A percentile compares a stretch with the other conserved stretches of the same genome.
Evolutionary conservation across 176 grass and related monocot species (phyloP).

Genomic region (Poa annua): DNA sequence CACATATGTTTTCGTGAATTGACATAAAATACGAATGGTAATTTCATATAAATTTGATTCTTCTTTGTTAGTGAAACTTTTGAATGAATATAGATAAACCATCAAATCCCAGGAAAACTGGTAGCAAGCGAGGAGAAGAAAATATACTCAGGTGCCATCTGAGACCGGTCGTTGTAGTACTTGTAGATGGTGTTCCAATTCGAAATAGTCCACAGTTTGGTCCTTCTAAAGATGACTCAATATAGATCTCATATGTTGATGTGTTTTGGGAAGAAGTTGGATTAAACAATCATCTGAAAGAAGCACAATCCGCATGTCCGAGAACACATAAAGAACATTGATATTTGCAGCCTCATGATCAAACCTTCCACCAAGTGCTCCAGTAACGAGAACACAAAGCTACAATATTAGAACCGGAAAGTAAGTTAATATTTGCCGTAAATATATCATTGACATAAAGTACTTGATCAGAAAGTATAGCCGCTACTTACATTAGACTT

Average conservation of each 20-base stretch:
- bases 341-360: constrained; percentile 83
- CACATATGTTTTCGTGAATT: not conserved
- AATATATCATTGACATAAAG: not conserved
- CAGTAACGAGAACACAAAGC: constrained; percentile 66
- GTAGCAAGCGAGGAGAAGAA: constrained; percentile 27
- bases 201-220: constrained; percentile 71
- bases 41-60: not conserved
- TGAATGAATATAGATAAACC: not conserved
- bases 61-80: not conserved
- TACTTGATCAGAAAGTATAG: not conserved
- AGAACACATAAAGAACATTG: constrained; percentile 68
- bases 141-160: constrained; percentile 67
- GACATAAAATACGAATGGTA: not conserved
- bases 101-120: constrained; percentile 1
- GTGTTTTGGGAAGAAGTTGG: constrained; percentile 64
- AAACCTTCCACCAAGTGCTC: constrained; percentile 81
- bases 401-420: constrained; percentile 38
- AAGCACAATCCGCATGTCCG: constrained; percentile 68
- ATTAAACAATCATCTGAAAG: constrained; percentile 83
- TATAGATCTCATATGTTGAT: constrained; percentile 73
- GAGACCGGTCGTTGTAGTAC: constrained; percentile 69
- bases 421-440: constrained; percentile 12
- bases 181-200: constrained; percentile 62
- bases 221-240: constrained; percentile 63
- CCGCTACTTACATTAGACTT: constrained; percentile 60